A percentile compares a stretch with the other conserved stretches of the same genome.
Conservation (phyloP, 2,329 filamentous ascomycete species). For the Phyllosticta citrichinensis region DNA sequence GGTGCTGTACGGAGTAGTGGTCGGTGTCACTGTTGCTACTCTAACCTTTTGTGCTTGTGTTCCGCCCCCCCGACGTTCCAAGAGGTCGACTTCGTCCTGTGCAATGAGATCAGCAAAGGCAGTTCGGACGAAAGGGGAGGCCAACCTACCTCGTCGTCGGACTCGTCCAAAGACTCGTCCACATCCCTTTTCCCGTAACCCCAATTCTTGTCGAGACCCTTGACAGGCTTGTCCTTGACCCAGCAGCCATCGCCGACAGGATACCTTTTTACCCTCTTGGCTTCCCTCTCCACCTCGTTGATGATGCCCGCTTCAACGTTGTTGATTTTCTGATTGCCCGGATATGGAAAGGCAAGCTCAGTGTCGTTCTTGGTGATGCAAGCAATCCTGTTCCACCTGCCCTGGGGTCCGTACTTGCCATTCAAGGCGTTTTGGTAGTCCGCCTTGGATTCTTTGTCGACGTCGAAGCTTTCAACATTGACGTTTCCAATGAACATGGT, state of each 20-base stretch:
- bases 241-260: background rate
- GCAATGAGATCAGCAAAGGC: background rate
- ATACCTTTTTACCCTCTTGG: background rate
- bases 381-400: background rate
- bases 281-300: background rate
- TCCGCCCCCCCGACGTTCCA: background rate
- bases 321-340: background rate
- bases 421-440: background rate
- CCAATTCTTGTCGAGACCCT: background rate
- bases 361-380: background rate
- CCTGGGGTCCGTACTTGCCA: background rate
- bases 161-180: background rate
- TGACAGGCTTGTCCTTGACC: background rate
- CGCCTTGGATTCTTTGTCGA: background rate
- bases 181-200: background rate
- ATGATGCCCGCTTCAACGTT: background rate
- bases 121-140: background rate
- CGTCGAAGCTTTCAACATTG: constrained; percentile 11
- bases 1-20: too few species aligned
- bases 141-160: background rate
- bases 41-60: too few species aligned
- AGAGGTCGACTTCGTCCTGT: background rate
- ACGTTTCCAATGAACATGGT: constrained; percentile 68
- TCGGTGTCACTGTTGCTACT: too few species aligned
- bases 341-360: background rate